Evolutionary conservation across 1,139 yeast genomes (phyloP), one percentile per base, ranked within the genome.

Genomic region (Yamadazyma triangularis): DNA sequence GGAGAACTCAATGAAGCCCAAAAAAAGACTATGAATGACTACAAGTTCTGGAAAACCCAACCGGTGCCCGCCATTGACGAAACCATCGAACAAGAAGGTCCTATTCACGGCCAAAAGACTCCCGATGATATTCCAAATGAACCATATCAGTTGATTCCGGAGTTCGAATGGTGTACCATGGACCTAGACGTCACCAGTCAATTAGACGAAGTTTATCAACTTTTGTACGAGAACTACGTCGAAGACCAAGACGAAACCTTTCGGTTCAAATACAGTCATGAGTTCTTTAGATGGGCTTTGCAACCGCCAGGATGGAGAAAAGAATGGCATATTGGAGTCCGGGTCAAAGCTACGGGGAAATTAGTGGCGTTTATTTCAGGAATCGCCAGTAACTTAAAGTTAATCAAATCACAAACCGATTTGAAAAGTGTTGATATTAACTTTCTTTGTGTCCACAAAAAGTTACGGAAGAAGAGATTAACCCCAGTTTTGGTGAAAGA

Each of bases 1-100:
- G 77, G 69, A 32, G 67, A 68, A 40, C 62, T 78, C 36, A 65
- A 65, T 15, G 77, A 70, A 24, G 64, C 71, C 24, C 80, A 79
- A 53, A 65, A 70, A 43, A 64, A 63, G 34, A 76, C 80, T 22
- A 87, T 89, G 88, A 79, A 85, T 33, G 95, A 88, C 50, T 87
- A 89, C 65, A 87, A 86, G 60, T 91, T 91, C 60, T 91, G 99
- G 99, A 85, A 84, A 52, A 93, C 98, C 6, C 99, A 91, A 58
- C 98, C 98, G 0, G 98, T 93, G 13, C 75, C 89, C 4, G 67
- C 70, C 16, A 79, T 88, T 40, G 84, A 83, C 51, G 91, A 80
- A 48, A 53, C 64, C 33, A 67, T 85, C 28, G 70, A 64, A 9
- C 50, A 64, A 13, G 96, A 88, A 48, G 97, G 97, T 0, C 94